Percentiles rank a stretch among this genome's conserved stretches.
phyloP scores from a whole-genome alignment of 1,284 basidiomycete genomes.

The Moniliophthora roreri region DNA sequence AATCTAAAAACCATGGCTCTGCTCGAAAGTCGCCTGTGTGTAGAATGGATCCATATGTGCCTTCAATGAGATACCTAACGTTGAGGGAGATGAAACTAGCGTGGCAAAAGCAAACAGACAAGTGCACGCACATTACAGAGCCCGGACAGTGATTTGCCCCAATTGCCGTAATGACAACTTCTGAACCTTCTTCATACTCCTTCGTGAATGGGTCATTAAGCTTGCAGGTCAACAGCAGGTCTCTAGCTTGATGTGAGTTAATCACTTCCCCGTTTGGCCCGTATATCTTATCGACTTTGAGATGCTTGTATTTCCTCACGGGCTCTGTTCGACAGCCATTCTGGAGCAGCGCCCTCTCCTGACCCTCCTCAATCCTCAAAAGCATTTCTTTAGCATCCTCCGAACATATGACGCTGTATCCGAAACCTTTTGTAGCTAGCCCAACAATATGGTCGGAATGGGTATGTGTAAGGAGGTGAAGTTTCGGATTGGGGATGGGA shows the following conservation, averaged over 20 bases:
- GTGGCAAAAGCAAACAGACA: background rate
- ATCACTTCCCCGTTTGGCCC: constrained; percentile 42
- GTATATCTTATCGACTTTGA: constrained; percentile 55
- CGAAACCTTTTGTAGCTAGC: constrained; percentile 68
- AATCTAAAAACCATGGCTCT: constrained; percentile 76
- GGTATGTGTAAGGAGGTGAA: constrained; percentile 81
- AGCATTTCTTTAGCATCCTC: constrained; percentile 83
- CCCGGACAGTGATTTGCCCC: constrained; percentile 97
- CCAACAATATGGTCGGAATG: constrained; percentile 82
- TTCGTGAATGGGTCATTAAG: constrained; percentile 65
- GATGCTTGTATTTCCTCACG: constrained; percentile 63
- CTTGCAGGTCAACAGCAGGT: constrained; percentile 57
- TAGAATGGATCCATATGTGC: constrained; percentile 67
- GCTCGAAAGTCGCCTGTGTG: constrained; percentile 94
- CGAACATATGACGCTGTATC: constrained; percentile 70
- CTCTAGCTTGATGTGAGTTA: constrained; percentile 52
- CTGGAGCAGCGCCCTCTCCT: constrained; percentile 58
- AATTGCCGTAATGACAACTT: constrained; percentile 75
- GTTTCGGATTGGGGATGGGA: constrained; percentile 5
- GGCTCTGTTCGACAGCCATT: constrained; percentile 53
- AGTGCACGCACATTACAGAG: constrained; percentile 73
- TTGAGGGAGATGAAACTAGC: background rate
- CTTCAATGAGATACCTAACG: constrained; percentile 84
- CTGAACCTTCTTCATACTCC: constrained; percentile 56
- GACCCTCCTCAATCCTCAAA: constrained; percentile 68